Evolutionary conservation across 2,329 filamentous ascomycete species (phyloP).

Genomic region (Trichoderma sp.): DNA sequence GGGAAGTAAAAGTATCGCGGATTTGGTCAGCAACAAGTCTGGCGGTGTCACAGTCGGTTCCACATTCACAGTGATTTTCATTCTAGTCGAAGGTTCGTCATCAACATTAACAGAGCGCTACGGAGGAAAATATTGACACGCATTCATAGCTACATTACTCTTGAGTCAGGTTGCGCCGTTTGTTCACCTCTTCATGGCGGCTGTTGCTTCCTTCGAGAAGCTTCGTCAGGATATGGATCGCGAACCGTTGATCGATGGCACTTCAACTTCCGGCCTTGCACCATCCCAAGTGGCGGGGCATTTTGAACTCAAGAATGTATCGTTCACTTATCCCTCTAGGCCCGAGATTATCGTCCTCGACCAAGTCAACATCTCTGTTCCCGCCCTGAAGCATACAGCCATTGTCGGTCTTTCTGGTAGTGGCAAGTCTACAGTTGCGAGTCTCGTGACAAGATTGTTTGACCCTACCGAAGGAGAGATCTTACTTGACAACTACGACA

Average conservation of each 20-base stretch:
- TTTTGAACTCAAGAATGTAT: slow-evolving; percentile 34
- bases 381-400: slow-evolving; percentile 60
- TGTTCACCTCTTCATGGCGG: slow-evolving; percentile 54
- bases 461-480: slow-evolving; percentile 42
- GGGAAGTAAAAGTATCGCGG: slow-evolving; percentile 46
- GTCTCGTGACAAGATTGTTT: slow-evolving; percentile 66
- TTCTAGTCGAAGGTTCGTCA: slow-evolving; percentile 47
- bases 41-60: slow-evolving; percentile 43
- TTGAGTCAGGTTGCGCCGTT: slow-evolving; percentile 58
- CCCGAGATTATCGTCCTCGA: slow-evolving; percentile 57
- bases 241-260: slow-evolving; percentile 40
- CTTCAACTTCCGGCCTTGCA: slow-evolving; percentile 34
- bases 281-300: slow-evolving; percentile 30
- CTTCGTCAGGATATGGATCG: slow-evolving; percentile 54
- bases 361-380: slow-evolving; percentile 45
- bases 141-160: slow-evolving; percentile 47
- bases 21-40: slow-evolving; percentile 28
- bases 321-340: slow-evolving; percentile 38
- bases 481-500: slow-evolving; percentile 39
- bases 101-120: background rate
- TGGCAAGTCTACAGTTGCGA: slow-evolving; percentile 68
- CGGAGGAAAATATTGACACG: slow-evolving; percentile 9
- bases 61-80: slow-evolving; percentile 55
- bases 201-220: slow-evolving; percentile 52
- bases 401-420: slow-evolving; percentile 68